Evolutionary conservation across 768 basidiomycete species (phyloP), one percentile per base, ranked within the genome.

Genomic region (Russula foetens): DNA sequence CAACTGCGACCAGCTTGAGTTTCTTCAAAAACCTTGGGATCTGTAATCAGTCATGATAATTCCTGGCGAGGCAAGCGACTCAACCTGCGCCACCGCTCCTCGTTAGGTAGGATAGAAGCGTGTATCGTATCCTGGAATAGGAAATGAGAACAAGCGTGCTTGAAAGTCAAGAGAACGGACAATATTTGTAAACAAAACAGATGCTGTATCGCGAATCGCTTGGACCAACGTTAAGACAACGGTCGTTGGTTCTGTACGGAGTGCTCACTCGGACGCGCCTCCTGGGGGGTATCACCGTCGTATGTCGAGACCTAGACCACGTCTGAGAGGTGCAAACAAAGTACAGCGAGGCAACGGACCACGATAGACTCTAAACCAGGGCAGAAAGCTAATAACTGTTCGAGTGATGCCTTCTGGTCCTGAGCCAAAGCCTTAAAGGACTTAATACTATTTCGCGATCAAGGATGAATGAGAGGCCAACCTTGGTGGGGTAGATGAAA

Each of bases 401-500:
- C 81, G 51, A 95, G 71, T 1, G 88, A 84, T 4, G 75, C 73
- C 65, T 79, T 83, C 71, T 96, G 92, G 68, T 96, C 92, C 72
- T 96, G 92, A 1, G 93, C 92, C 43, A 96, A 75, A 17, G 92
- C 92, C 88, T 92, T 47, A 7, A 17, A n/a, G 53, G 31, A 35
- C 43, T 56, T 21, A 23, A 28, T 26, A 23, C 11, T 41, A 4
- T 24, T 23, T 24, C 17, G 23, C 19, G 12, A 8, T 21, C 14
- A 19, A 15, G 44, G 48, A 43, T 45, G 11, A 23, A 24, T 19
- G 9, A 24, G 35, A 43, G 28, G 56, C 68, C 41, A 52, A 81
- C 90, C 75, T 96, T 96, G 0, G 92, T 96, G 1, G 92, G 92
- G 67, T 92, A 96, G 38, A 96, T 81, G 68, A 92, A 88, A 41